Evolutionary conservation across 345 rosid genomes (phyloP), one percentile per base, ranked within the genome.

Genomic region (Microthlaspi erraticum): DNA sequence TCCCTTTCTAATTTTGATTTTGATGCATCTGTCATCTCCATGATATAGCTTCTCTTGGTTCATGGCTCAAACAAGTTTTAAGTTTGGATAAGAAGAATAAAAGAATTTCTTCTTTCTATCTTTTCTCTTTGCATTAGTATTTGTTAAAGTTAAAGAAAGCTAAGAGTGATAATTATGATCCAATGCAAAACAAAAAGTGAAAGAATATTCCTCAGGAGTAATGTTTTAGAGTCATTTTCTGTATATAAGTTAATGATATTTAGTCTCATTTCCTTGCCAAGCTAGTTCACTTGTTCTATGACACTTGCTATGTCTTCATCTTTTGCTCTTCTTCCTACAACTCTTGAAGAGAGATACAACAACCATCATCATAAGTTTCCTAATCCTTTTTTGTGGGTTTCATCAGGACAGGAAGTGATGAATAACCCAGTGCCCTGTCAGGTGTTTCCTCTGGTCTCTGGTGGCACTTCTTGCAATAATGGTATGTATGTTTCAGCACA

Each of bases 391-490:
- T 79, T 78, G 66, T 83, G 77, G 82, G 76, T 72, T 74, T 72
- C 82, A 56, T 74, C 81, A 39, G 85, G 72, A 78, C 79, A 77
- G 77, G 87, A 81, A 63, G 62, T 64, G 44, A 80, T 80, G 79
- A 80, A 72, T 66, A 80, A 73, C 33, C 75, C 81, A 1, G 46
- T 71, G 29, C 43, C 76, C 10, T 80, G 70, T 48, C 84, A 84
- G 51, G 76, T 70, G 63, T 52, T 80, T 69, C 76, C 82, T 32
- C 38, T 83, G 48, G 81, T 72, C 60, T 64, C 83, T 43, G 59
- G 55, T 26, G 74, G 76, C 10, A 54, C 67, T 50, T 74, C 78
- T 16, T 75, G 79, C 4, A 69, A 34, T 53, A 67, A 34, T 53
- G 77, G 78, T 73, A 41, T 44, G 66, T 76, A 64, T 68, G 41